Evolutionary conservation across 2,329 filamentous ascomycete species (phyloP).

Genomic region (Calonectria honghensis): DNA sequence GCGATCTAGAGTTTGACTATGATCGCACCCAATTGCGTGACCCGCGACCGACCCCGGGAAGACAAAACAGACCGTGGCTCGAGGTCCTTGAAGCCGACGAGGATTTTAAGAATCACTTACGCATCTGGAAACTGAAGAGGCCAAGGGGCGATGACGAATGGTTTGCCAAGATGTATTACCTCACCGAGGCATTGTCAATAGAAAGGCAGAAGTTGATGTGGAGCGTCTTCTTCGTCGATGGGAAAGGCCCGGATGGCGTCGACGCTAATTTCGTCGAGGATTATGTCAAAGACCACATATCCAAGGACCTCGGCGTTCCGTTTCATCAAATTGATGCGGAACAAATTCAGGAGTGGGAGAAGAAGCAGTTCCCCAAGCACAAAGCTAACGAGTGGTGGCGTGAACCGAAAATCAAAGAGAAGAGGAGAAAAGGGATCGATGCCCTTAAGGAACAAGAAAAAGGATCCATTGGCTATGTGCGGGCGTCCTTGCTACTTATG

Average conservation of each 20-base stretch:
- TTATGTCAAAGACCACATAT: constrained; percentile 46
- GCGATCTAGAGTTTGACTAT: constrained; percentile 44
- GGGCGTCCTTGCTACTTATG: too few relatives aligned
- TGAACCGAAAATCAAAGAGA: constrained; percentile 42
- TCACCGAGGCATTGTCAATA: neutral
- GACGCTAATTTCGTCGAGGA: neutral
- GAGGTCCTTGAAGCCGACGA: neutral
- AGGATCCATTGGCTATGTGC: too few relatives aligned
- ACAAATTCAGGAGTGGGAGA: constrained; percentile 33
- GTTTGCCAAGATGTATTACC: constrained; percentile 19
- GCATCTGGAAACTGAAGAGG: constrained; percentile 32
- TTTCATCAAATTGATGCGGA: constrained; percentile 45
- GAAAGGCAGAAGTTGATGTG: constrained; percentile 18
- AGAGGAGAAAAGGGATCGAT: constrained; percentile 4
- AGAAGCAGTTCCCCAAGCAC: constrained; percentile 38
- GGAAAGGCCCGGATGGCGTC: constrained; percentile 15
- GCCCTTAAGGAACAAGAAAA: too few relatives aligned
- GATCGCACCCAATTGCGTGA: constrained; percentile 44
- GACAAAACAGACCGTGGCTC: constrained; percentile 31
- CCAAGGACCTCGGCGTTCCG: constrained; percentile 42
- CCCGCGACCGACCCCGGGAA: constrained; percentile 43
- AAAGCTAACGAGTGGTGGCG: constrained; percentile 41
- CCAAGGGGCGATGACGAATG: neutral
- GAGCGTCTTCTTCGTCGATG: constrained; percentile 36
- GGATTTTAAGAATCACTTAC: constrained; percentile 40